A percentile compares a stretch with the other conserved stretches of the same genome.
phyloP scores from a whole-genome alignment of 108 stramenopile species.

The Cyclotella sp. region DNA sequence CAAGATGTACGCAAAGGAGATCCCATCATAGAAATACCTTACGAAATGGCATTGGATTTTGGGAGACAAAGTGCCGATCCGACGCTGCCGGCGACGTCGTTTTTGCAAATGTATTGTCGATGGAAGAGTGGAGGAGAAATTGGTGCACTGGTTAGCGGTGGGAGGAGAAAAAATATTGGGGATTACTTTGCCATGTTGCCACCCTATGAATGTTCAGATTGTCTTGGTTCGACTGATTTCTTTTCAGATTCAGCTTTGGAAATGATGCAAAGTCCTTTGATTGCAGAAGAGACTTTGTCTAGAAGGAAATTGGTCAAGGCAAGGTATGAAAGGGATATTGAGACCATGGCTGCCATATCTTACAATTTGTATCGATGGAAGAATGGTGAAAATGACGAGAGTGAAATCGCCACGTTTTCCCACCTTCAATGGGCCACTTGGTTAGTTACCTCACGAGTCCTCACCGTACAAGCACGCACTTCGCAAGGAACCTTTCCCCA shows the following conservation, averaged over 20 bases:
- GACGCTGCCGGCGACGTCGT: conserved; percentile 61
- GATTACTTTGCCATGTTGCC: conserved; percentile 77
- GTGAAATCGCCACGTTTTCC: conserved; percentile 42
- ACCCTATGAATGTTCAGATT: conserved; percentile 59
- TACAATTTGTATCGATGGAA: conserved; percentile 64
- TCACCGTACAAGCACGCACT: conserved; percentile 66
- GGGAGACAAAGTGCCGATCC: conserved; percentile 75
- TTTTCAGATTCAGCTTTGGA: conserved; percentile 66
- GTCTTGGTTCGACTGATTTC: conserved; percentile 75
- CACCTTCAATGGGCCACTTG: conserved; percentile 76
- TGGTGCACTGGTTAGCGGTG: background rate
- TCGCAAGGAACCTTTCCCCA: conserved; percentile 51
- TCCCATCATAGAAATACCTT: conserved; percentile 75
- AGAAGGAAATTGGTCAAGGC: conserved; percentile 44
- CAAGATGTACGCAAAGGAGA: conserved; percentile 73
- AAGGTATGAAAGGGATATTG: conserved; percentile 66
- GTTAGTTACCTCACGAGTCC: conserved; percentile 72
- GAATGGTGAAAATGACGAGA: conserved; percentile 16
- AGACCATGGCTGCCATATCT: conserved; percentile 51
- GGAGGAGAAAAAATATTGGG: conserved; percentile 25
- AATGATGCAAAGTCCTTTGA: conserved; percentile 65
- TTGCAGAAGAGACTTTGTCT: conserved; percentile 66
- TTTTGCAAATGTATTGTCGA: conserved; percentile 67
- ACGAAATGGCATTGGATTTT: conserved; percentile 74
- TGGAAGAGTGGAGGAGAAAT: conserved; percentile 29